These are phyloP conservation scores for Xerocomellus amylosporus DNA, from an alignment of 768 basidiomycete species.

Conservation along the genomic window DNA sequence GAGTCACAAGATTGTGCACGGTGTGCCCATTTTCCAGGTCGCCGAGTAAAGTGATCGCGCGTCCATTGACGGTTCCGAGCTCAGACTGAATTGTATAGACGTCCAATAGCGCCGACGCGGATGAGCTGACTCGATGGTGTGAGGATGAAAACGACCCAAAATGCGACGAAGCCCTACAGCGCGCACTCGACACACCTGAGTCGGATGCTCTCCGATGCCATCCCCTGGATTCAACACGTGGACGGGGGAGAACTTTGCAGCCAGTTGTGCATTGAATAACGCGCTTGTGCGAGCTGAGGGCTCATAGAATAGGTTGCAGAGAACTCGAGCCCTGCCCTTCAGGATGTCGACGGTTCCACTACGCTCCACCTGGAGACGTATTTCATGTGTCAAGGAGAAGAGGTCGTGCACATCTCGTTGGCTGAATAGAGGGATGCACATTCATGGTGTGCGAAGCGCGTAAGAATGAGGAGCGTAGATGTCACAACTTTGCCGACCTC, in stretches of 20 bases:
- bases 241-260: constrained; percentile 95
- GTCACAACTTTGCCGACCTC: too few species aligned
- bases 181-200: constrained; percentile 79
- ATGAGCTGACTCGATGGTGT: constrained; percentile 3
- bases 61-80: constrained; percentile 95
- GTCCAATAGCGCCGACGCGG: constrained; percentile 68
- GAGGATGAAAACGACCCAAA: background rate
- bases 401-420: constrained; percentile 89
- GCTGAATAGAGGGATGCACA: too few species aligned
- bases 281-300: constrained; percentile 93
- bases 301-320: constrained; percentile 94
- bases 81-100: constrained; percentile 97
- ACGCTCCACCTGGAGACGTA: constrained; percentile 94
- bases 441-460: too few species aligned
- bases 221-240: constrained; percentile 97
- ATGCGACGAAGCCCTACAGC: too few species aligned
- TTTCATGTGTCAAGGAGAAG: constrained; percentile 93
- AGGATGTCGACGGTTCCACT: constrained; percentile 85
- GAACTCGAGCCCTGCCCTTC: constrained; percentile 84
- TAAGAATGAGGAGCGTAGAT: too few species aligned
- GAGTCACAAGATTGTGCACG: constrained; percentile 90
- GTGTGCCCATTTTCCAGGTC: constrained; percentile 98
- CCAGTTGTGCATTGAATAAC: constrained; percentile 92
- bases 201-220: constrained; percentile 96
- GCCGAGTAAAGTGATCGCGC: constrained; percentile 87